phyloP scores from a whole-genome alignment of 108 stramenopile genomes.

The Stephanodiscus minutulus region DNA sequence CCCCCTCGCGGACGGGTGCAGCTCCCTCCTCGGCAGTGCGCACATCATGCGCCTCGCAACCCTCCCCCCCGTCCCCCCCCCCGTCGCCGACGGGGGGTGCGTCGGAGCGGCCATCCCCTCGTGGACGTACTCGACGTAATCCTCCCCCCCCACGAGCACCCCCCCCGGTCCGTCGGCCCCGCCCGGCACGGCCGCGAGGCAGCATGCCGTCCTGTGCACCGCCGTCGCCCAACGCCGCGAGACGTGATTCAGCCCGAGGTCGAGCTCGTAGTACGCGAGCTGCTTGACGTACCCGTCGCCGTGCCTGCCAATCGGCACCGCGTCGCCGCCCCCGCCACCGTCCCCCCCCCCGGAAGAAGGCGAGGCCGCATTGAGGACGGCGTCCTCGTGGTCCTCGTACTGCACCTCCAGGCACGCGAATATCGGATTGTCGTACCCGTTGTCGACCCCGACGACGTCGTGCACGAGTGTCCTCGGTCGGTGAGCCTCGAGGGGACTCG shows the following conservation, averaged over 20 bases:
- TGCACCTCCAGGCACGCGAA: slow-evolving; percentile 96
- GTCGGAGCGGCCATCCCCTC: slow-evolving; percentile 61
- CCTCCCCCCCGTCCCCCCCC: neutral
- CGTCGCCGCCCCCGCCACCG: slow-evolving; percentile 21
- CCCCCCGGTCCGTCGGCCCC: slow-evolving; percentile 93
- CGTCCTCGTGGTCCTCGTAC: slow-evolving; percentile 86
- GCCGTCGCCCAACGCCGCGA: slow-evolving; percentile 86
- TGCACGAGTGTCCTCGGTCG: slow-evolving; percentile 82
- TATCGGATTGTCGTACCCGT: slow-evolving; percentile 97
- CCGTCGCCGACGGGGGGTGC: neutral
- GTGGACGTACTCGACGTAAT: slow-evolving; percentile 92
- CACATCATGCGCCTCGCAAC: slow-evolving; percentile 49
- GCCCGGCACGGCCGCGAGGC: slow-evolving; percentile 92
- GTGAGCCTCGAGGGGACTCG: slow-evolving; percentile 96
- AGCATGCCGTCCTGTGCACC: slow-evolving; percentile 76
- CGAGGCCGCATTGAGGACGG: slow-evolving; percentile 7
- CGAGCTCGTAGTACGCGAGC: slow-evolving; percentile 96
- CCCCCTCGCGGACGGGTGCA: slow-evolving; percentile 75
- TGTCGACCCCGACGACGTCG: slow-evolving; percentile 90
- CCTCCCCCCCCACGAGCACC: slow-evolving; percentile 94
- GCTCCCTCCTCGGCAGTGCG: slow-evolving; percentile 80
- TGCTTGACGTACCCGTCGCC: slow-evolving; percentile 53
- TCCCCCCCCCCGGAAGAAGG: slow-evolving; percentile 9
- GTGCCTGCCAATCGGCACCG: slow-evolving; percentile 28
- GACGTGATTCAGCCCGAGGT: slow-evolving; percentile 98